These are phyloP conservation scores for Albatrellus ellisii DNA, from an alignment of 768 basidiomycete species.

Conservation along the genomic window DNA sequence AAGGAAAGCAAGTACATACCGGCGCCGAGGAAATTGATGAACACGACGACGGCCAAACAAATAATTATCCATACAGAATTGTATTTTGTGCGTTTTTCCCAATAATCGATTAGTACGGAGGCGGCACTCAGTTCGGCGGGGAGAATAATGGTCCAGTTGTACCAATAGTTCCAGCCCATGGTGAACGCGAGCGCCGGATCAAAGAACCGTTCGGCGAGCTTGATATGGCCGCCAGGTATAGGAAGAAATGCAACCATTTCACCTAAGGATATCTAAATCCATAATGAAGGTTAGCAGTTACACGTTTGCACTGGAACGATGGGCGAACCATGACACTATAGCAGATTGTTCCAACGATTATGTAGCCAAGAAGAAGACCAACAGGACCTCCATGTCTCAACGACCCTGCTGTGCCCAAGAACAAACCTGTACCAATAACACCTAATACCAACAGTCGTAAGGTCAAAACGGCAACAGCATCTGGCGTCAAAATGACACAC, in stretches of 20 bases:
- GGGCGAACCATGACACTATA: constrained; percentile 52
- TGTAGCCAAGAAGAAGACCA: constrained; percentile 63
- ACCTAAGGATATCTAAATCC: constrained; percentile 48
- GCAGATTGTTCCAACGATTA: constrained; percentile 50
- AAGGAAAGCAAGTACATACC: constrained; percentile 2
- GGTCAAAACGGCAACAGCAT: neutral
- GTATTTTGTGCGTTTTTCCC: constrained; percentile 20
- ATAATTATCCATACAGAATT: constrained; percentile 40
- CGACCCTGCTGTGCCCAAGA: constrained; percentile 33
- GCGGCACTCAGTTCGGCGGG: constrained; percentile 22
- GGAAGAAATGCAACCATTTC: constrained; percentile 74
- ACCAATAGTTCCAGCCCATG: constrained; percentile 43
- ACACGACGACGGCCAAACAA: constrained; percentile 34
- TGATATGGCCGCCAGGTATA: constrained; percentile 71
- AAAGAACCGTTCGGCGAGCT: constrained; percentile 69
- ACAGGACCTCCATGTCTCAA: constrained; percentile 53
- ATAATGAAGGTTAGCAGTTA: too few species aligned
- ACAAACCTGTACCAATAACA: constrained; percentile 29
- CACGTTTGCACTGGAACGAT: neutral
- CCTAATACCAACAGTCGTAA: neutral
- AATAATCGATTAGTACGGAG: constrained; percentile 36
- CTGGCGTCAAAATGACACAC: neutral
- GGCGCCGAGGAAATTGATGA: constrained; percentile 12
- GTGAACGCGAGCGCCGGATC: constrained; percentile 52
- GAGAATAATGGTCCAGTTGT: constrained; percentile 7